Base-by-base conservation (phyloP, 306 rosid genomes). In the Ormosia semicastrata region DNA sequence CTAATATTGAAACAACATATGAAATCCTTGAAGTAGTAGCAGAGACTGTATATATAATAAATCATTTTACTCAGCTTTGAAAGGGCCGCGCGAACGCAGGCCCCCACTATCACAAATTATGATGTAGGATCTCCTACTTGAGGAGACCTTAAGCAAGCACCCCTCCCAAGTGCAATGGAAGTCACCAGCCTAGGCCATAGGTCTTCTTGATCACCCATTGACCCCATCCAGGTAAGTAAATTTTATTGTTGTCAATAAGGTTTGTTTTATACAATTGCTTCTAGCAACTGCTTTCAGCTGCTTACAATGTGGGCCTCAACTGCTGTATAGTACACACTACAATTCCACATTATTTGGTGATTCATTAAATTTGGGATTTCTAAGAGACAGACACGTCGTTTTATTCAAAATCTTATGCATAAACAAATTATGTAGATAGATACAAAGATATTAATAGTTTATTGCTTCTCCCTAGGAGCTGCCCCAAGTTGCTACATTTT, bases 21-120 rank as follows among this genome's bases (percentile, higher is more conserved):
- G n/a, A n/a, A n/a, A n/a, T n/a, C n/a, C n/a, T n/a, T n/a, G n/a
- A n/a, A n/a, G n/a, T n/a, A n/a, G n/a, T n/a, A 24, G 24, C 24
- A 24, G 24, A n/a, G n/a, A n/a, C n/a, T n/a, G n/a, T n/a, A n/a
- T 24, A 24, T 0, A 24, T 24, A 24, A 24, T 24, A 24, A 24
- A 24, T 24, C 24, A 0, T 24, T 24, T 24, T 24, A 24, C 24
- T 24, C 24, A 24, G 24, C 24, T 24, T 24, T 24, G 24, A 24
- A 24, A 86, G 85, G 90, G 89, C 91, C 66, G 91, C 91, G 85
- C 92, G 81, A 59, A 89, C 90, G 87, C 92, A 86, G 74, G 91
- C 88, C 89, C 86, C 90, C 81, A 24, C 24, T 24, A 24, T 24
- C 59, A 90, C 84, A 92, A 89, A 92, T 89, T 78, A 86, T 84